Evolutionary conservation across 192 early-diverging fungal genomes (phyloP).

Genomic region (Dispira simplex): DNA sequence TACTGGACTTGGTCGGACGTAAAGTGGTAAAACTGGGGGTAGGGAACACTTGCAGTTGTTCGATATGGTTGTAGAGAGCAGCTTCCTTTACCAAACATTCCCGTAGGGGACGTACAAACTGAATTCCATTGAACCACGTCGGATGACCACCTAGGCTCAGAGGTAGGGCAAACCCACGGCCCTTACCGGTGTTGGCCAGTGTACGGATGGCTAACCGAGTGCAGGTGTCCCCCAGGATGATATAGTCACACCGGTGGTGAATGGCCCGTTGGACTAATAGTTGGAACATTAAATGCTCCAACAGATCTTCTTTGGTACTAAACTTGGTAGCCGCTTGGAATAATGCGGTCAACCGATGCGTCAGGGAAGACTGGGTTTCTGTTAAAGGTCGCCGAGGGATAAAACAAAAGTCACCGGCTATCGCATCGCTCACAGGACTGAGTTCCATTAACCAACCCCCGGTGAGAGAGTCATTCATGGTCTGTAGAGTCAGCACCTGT

Average conservation of each 20-base stretch:
- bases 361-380: neutral
- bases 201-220: conserved; percentile 65
- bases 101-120: conserved; percentile 4
- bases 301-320: conserved; percentile 54
- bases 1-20: conserved; percentile 19
- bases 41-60: neutral
- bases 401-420: neutral
- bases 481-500: neutral
- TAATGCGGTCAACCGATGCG: conserved; percentile 29
- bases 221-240: conserved; percentile 64
- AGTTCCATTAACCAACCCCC: neutral
- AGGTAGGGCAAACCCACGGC: conserved; percentile 73
- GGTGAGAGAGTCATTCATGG: neutral
- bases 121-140: conserved; percentile 28
- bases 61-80: neutral
- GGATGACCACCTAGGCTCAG: conserved; percentile 48
- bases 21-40: conserved; percentile 5
- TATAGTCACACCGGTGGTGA: conserved; percentile 25
- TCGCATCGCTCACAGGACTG: neutral
- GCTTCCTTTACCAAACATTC: conserved; percentile 7
- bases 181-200: conserved; percentile 62
- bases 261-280: conserved; percentile 37
- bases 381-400: neutral
- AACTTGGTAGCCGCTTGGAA: conserved; percentile 36
- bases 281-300: conserved; percentile 41